These are phyloP conservation scores for Phytomonas francai DNA, from an alignment of 208 protist genomes.

Conservation along the genomic window DNA sequence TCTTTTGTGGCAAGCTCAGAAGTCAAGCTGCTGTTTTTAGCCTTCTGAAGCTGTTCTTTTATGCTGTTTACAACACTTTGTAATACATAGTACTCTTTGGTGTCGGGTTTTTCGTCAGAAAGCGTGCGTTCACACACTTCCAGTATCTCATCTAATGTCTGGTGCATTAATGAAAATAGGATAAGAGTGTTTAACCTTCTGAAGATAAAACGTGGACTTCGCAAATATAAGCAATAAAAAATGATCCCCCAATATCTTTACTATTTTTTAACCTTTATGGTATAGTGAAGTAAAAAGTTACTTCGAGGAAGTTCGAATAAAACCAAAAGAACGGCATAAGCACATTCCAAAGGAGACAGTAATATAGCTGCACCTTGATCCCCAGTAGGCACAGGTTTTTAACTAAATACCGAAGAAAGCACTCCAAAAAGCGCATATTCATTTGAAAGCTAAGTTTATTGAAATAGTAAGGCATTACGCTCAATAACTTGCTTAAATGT, in stretches of 20 bases:
- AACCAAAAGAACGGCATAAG: conserved; percentile 10
- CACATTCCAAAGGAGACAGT: background rate
- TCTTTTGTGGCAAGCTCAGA: background rate
- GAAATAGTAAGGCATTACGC: background rate
- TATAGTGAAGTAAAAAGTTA: background rate
- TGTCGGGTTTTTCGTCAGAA: conserved; percentile 40
- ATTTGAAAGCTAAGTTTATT: background rate
- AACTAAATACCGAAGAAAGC: background rate
- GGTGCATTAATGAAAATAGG: conserved; percentile 23
- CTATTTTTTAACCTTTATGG: background rate
- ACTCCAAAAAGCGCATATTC: background rate
- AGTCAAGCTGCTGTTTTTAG: background rate
- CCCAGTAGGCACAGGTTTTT: background rate
- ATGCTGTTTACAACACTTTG: conserved; percentile 19
- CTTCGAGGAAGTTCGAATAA: conserved; percentile 6
- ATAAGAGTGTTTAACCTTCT: conserved; percentile 4
- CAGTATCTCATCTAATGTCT: conserved; percentile 27
- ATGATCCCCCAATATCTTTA: background rate
- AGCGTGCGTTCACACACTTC: conserved; percentile 28
- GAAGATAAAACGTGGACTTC: conserved; percentile 13
- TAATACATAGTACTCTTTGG: conserved; percentile 15
- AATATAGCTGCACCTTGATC: background rate
- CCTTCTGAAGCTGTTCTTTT: conserved; percentile 18
- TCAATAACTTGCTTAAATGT: background rate
- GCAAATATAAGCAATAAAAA: conserved; percentile 14